These are phyloP conservation scores for Candida nitratophila DNA, from an alignment of 805 yeast genomes.

Conservation along the genomic window DNA sequence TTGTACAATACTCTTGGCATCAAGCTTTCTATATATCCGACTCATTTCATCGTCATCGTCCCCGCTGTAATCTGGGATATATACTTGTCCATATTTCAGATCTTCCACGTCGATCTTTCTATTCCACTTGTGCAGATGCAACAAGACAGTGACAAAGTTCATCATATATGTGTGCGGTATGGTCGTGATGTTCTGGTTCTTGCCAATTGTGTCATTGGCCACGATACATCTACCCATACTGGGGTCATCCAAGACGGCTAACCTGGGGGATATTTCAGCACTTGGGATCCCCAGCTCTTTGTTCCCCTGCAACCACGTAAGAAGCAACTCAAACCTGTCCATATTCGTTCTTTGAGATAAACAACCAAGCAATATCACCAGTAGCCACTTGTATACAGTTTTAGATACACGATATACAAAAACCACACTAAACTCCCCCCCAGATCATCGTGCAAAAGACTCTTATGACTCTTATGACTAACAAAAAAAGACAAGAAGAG, in stretches of 20 bases:
- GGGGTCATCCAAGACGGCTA: slow-evolving; percentile 33
- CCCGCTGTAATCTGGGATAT: background rate
- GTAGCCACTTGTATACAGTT: too few species aligned
- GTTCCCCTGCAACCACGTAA: slow-evolving; percentile 25
- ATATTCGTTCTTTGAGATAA: slow-evolving; percentile 2
- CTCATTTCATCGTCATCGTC: background rate
- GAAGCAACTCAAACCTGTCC: slow-evolving; percentile 14
- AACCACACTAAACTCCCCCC: too few species aligned
- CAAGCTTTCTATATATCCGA: slow-evolving; percentile 20
- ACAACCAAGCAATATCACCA: too few species aligned
- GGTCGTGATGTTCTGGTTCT: slow-evolving; percentile 40
- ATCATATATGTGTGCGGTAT: slow-evolving; percentile 54
- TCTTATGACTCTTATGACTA: too few species aligned
- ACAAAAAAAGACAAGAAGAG: too few species aligned
- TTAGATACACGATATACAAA: too few species aligned
- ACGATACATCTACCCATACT: slow-evolving; percentile 61
- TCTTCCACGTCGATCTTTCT: slow-evolving; percentile 16
- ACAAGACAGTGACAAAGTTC: slow-evolving; percentile 47
- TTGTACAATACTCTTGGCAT: slow-evolving; percentile 26
- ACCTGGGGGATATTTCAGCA: slow-evolving; percentile 29
- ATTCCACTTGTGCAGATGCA: slow-evolving; percentile 33
- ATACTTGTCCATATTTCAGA: slow-evolving; percentile 7
- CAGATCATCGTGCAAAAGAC: too few species aligned
- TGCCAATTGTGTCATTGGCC: slow-evolving; percentile 30
- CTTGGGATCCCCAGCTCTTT: slow-evolving; percentile 1